Percentiles rank a stretch among this genome's conserved stretches.
These are phyloP conservation scores for Cytospora chrysosperma DNA, from an alignment of 2,329 filamentous ascomycete genomes.

Conservation along the genomic window DNA sequence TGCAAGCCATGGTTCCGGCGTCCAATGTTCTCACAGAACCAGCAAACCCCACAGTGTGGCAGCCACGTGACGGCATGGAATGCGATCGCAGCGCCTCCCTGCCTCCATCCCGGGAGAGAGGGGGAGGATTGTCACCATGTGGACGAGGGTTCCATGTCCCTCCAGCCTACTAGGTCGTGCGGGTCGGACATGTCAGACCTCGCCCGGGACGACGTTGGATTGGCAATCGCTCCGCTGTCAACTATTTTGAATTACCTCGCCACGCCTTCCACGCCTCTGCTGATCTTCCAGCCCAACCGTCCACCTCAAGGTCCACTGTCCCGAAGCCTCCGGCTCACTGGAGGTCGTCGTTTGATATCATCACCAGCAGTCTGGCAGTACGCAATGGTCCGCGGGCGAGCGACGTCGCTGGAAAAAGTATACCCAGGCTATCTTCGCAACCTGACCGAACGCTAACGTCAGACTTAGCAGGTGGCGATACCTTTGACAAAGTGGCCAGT, in stretches of 20 bases:
- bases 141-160: neutral
- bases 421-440: too few species aligned
- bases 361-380: neutral
- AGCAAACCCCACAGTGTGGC: constrained; percentile 5
- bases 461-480: neutral
- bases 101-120: neutral
- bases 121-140: neutral
- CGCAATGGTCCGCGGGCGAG: too few species aligned
- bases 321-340: neutral
- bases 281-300: constrained; percentile 23
- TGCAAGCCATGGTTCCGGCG: constrained; percentile 7
- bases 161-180: neutral
- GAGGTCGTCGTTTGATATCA: neutral
- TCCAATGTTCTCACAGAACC: neutral
- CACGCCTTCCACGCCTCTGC: neutral
- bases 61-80: constrained; percentile 14
- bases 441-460: neutral
- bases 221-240: neutral
- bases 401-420: neutral
- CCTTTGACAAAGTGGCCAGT: neutral
- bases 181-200: neutral
- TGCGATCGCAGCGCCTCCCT: neutral
- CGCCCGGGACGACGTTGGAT: neutral
- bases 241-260: constrained; percentile 1
- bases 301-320: neutral